A percentile compares a stretch with the other conserved stretches of the same genome.
phyloP scores from a whole-genome alignment of 1,139 yeast species.

The Pichia sp. region DNA sequence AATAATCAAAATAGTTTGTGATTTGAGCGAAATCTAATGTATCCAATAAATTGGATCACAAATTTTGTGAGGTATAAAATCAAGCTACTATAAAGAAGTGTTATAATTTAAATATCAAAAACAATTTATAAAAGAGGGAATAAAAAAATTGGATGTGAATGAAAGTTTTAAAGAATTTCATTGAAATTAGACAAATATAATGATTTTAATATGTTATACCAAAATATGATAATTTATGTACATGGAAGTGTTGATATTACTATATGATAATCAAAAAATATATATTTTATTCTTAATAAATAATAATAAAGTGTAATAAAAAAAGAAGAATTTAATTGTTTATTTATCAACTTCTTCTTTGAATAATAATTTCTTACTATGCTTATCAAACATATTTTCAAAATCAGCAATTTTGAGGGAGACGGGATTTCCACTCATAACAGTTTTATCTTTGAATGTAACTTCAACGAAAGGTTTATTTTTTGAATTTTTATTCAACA shows the following conservation, averaged over 20 bases:
- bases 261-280: not conserved
- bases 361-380: constrained; percentile 62
- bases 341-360: constrained; percentile 53
- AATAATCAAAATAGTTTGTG: not conserved
- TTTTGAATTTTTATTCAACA: constrained; percentile 40
- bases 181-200: not conserved
- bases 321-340: not conserved
- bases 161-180: not conserved
- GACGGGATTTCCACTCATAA: constrained; percentile 62
- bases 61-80: too few relatives aligned
- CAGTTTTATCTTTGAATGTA: constrained; percentile 74
- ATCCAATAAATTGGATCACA: too few relatives aligned
- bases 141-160: not conserved
- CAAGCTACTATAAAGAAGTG: not conserved
- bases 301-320: too few relatives aligned
- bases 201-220: not conserved
- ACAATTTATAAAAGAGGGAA: not conserved
- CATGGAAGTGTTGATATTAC: not conserved
- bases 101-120: not conserved
- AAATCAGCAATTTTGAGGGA: constrained; percentile 47
- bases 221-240: not conserved
- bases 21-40: not conserved
- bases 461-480: constrained; percentile 61
- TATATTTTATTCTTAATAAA: too few relatives aligned
- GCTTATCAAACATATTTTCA: constrained; percentile 53